Conservation (phyloP, 164 flowering plant genomes). For the Houttuynia cordata region DNA sequence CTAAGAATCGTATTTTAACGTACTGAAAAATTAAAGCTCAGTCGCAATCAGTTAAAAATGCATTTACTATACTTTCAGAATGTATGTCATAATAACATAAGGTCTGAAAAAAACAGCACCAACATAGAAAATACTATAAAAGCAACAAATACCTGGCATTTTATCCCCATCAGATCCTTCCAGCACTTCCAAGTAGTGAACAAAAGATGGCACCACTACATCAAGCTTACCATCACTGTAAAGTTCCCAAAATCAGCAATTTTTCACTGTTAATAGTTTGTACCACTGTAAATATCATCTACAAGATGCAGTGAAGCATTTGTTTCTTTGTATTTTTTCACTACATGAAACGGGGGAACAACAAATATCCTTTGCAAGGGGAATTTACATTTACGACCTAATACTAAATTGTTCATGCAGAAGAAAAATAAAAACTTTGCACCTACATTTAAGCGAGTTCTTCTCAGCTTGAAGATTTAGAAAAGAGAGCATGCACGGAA, state of each 20-base stretch:
- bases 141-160: slow-evolving; percentile 53
- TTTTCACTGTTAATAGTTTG: slow-evolving; percentile 1
- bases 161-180: slow-evolving; percentile 99
- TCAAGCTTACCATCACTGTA: slow-evolving; percentile 96
- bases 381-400: too few relatives aligned
- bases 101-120: neutral
- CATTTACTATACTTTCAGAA: too few relatives aligned
- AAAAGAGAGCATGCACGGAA: too few relatives aligned
- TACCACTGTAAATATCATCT: neutral
- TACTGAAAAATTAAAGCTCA: neutral
- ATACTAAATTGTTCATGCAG: too few relatives aligned
- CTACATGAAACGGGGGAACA: neutral
- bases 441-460: too few relatives aligned
- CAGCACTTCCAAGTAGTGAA: slow-evolving; percentile 95
- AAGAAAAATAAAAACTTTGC: too few relatives aligned
- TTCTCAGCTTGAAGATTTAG: too few relatives aligned
- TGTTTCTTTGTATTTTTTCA: too few relatives aligned
- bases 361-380: too few relatives aligned
- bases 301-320: neutral
- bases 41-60: too few relatives aligned
- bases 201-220: slow-evolving; percentile 91
- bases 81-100: too few relatives aligned
- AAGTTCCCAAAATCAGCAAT: slow-evolving; percentile 1
- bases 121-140: neutral
- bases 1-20: neutral